Percentiles rank a stretch among this genome's conserved stretches.
Conservation (phyloP, 1,139 yeast species). For the Pichia sp. region DNA sequence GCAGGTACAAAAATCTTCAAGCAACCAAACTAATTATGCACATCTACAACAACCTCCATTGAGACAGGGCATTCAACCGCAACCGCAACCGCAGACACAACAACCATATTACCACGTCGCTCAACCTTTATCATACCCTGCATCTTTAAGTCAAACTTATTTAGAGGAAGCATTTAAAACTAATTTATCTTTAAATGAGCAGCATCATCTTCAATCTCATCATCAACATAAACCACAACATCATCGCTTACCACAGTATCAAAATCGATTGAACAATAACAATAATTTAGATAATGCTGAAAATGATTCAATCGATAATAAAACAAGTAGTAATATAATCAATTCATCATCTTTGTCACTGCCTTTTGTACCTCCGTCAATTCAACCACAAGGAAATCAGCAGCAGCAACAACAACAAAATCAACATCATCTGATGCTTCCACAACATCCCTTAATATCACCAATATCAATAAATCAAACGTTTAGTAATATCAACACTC, state of each 20-base stretch:
- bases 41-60: neutral
- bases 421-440: neutral
- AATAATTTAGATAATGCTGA: neutral
- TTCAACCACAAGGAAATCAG: neutral
- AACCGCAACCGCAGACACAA: neutral
- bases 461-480: neutral
- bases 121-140: neutral
- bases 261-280: neutral
- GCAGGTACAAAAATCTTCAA: neutral
- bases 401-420: neutral
- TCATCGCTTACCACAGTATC: neutral
- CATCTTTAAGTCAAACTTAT: neutral
- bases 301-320: neutral
- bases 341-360: neutral
- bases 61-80: neutral
- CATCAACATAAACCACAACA: too few relatives aligned
- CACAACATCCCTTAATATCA: neutral
- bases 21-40: neutral
- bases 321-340: neutral
- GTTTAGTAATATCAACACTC: neutral
- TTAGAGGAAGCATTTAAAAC: neutral
- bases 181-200: neutral
- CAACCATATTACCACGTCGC: neutral
- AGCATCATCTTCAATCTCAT: neutral
- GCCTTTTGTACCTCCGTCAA: neutral